A percentile compares a stretch with the other conserved stretches of the same genome.
Conservation (phyloP, 2,329 filamentous ascomycete species). For the Polytolypa hystricis region DNA sequence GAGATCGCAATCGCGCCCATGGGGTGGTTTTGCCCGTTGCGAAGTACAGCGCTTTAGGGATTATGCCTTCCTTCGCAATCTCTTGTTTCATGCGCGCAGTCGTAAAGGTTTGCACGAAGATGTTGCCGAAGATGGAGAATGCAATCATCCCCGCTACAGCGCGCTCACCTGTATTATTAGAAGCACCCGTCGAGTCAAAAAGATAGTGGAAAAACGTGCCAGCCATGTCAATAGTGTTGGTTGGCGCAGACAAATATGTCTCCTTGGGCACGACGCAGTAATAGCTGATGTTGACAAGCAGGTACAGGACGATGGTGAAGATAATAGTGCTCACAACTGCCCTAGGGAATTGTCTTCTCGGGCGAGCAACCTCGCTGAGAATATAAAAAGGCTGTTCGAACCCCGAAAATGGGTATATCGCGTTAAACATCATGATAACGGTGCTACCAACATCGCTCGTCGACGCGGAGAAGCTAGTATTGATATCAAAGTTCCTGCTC, state of each 20-base stretch:
- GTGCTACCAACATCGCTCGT: slow-evolving; percentile 10
- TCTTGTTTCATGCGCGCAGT: slow-evolving; percentile 48
- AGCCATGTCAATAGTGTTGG: slow-evolving; percentile 5
- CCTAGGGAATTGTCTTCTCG: slow-evolving; percentile 26
- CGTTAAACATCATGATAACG: not conserved
- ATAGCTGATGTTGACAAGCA: slow-evolving; percentile 33
- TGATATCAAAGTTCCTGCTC: slow-evolving; percentile 14
- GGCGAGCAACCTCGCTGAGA: slow-evolving; percentile 31
- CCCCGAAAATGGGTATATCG: slow-evolving; percentile 26
- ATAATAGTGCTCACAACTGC: slow-evolving; percentile 25
- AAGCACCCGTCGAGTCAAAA: slow-evolving; percentile 3
- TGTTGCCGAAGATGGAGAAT: slow-evolving; percentile 45
- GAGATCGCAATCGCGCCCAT: slow-evolving; percentile 2
- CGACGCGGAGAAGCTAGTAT: slow-evolving; percentile 1
- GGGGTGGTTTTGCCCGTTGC: too few relatives aligned
- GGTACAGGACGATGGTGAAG: slow-evolving; percentile 25
- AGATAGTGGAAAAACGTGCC: slow-evolving; percentile 6
- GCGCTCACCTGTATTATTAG: slow-evolving; percentile 4
- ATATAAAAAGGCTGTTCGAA: slow-evolving; percentile 38
- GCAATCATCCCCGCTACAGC: slow-evolving; percentile 32
- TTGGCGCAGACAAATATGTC: slow-evolving; percentile 10
- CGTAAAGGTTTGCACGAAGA: slow-evolving; percentile 46
- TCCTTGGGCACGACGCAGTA: slow-evolving; percentile 25
- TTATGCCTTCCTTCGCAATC: slow-evolving; percentile 48
- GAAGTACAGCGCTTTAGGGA: slow-evolving; percentile 42